phyloP scores from a whole-genome alignment of 805 yeast species.

The Ogataea trehaloabstinens region DNA sequence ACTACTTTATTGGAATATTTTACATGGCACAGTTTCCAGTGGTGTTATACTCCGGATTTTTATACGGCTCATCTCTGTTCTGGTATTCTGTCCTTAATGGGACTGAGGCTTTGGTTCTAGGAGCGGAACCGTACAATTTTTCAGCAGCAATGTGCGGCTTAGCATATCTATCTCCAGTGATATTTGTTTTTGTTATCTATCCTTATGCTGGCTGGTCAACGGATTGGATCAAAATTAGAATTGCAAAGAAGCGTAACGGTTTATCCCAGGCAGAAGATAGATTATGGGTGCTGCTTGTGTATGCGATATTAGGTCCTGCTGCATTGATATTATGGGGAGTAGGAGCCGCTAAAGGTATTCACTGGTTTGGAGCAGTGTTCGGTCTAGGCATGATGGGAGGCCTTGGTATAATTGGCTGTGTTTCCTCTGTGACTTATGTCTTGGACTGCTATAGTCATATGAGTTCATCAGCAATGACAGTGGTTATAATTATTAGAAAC shows the following conservation, averaged over 20 bases:
- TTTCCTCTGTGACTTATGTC: slow-evolving; percentile 49
- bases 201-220: slow-evolving; percentile 47
- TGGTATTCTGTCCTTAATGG: slow-evolving; percentile 51
- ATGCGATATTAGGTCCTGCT: slow-evolving; percentile 49
- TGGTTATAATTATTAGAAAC: slow-evolving; percentile 55
- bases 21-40: slow-evolving; percentile 47
- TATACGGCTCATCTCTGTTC: slow-evolving; percentile 47
- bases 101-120: slow-evolving; percentile 43
- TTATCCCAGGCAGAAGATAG: slow-evolving; percentile 56
- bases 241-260: slow-evolving; percentile 52
- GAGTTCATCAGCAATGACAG: slow-evolving; percentile 52
- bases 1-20: slow-evolving; percentile 36
- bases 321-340: slow-evolving; percentile 63
- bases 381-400: slow-evolving; percentile 61
- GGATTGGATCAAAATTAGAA: slow-evolving; percentile 46
- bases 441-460: slow-evolving; percentile 58
- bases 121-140: slow-evolving; percentile 47
- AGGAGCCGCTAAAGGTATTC: slow-evolving; percentile 53
- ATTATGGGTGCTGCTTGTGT: slow-evolving; percentile 50
- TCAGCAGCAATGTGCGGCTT: slow-evolving; percentile 46
- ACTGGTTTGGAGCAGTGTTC: slow-evolving; percentile 54
- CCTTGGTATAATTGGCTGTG: slow-evolving; percentile 50
- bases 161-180: slow-evolving; percentile 51
- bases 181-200: slow-evolving; percentile 43
- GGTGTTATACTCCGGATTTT: slow-evolving; percentile 58